Base-by-base conservation (phyloP, 768 basidiomycete genomes). In the Tricholoma matsutake region DNA sequence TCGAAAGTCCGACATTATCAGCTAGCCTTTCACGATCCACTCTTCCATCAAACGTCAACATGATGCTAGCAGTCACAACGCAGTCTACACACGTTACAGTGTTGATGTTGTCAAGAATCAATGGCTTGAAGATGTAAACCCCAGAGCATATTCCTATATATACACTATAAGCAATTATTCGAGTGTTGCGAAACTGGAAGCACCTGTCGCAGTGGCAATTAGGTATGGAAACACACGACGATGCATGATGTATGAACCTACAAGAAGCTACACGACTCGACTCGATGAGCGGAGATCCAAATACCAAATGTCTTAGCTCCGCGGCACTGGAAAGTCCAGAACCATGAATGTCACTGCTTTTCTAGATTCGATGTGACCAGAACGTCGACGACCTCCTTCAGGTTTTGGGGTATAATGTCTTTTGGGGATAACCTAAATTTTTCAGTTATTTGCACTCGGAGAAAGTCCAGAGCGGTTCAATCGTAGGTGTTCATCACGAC, bases 71-170 rank as follows among this genome's bases (percentile, higher is more conserved):
- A 47, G 43, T 18, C 31, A 4, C 32, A 34, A 45, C 22, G 54
- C 22, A 8, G 11, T 32, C 28, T 39, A 64, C 59, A 49, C 63
- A 70, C 69, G 41, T 55, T 20, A 32, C 63, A 18, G 51, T 49
- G 29, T 31, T 39, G 37, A 35, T 54, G 32, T 69, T 67, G 43
- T 72, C 60, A 37, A 69, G 54, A 18, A 81, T 65, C 60, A 80
- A 64, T 4, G 87, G 87, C 65, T 81, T 80, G 74, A 89, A 89
- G 56, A 88, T 84, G 68, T 89, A 88, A 20, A 87, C 68, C 8
- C 88, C 88, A 11, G 88, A 87, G 28, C 78, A 64, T 55, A 87
- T 70, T 31, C 88, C 88, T 89, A 63, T 13, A 54, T 61, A 18
- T 49, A 55, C 28, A 60, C 55, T 56, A 58, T 52, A 20, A 31